Base-by-base conservation (phyloP, 345 rosid genomes). In the Citrus hindsii region DNA sequence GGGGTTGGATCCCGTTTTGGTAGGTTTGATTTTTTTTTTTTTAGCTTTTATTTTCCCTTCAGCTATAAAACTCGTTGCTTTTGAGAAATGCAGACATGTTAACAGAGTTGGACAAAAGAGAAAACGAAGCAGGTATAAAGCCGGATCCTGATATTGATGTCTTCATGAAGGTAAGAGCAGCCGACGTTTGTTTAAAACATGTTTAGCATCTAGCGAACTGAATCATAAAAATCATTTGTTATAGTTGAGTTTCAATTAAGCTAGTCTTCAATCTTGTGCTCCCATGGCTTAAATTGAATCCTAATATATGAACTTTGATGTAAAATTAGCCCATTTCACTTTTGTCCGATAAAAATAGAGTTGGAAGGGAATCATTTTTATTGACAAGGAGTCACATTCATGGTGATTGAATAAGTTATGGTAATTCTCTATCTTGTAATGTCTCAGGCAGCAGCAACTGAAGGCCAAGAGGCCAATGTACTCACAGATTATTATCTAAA, bases 141-240 rank as follows among this genome's bases (percentile, higher is more conserved):
- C 92, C 92, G 9, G 92, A 91, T 82, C 97, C 94, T 80, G 93
- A 95, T 81, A 85, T 87, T 7, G 98, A 95, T 80, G 81, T 91
- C 32, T 86, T 91, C 80, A 91, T 95, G 96, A 95, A 95, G 98
- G 99, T 95, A 62, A 67, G 37, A 59, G 70, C 19, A 51, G 77
- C 68, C 12, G 27, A 40, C 33, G 18, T 61, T 16, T n/a, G 4
- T 14, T 30, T 3, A 22, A 19, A 64, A 25, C 8, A 42, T 42
- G 48, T 24, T 30, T 6, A 69, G 37, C 55, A 40, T 18, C 60
- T 35, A 69, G 16, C 7, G 27, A 51, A 2, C 3, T 42, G 16
- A 42, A 42, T 42, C 16, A 12, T 42, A 42, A 42, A 42, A 42
- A 42, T 42, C 16, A 42, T 42, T 42, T 10, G 48, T 42, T 42